Percentiles rank a stretch among this genome's conserved stretches.
Evolutionary conservation across 2,329 filamentous ascomycete species (phyloP).

Genomic region (Endoconidiophora laricicola): DNA sequence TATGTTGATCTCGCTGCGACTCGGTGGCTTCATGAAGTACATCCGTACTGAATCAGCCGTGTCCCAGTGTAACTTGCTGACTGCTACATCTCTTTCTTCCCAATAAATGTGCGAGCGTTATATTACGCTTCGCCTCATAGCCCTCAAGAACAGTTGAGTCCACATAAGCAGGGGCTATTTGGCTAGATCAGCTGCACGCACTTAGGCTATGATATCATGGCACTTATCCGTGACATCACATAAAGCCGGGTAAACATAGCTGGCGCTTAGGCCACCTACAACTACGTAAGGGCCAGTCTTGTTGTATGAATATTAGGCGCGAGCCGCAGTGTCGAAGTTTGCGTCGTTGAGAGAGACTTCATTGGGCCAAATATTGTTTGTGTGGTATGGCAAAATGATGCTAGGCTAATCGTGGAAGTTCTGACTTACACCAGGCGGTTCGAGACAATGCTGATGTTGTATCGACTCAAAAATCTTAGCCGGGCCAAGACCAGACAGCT

Average conservation of each 20-base stretch:
- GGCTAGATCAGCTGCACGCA: slow-evolving; percentile 20
- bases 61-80: slow-evolving; percentile 21
- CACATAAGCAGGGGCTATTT: slow-evolving; percentile 20
- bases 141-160: slow-evolving; percentile 23
- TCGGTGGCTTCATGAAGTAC: slow-evolving; percentile 24
- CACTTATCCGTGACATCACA: slow-evolving; percentile 20
- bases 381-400: slow-evolving; percentile 16
- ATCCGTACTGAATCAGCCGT: slow-evolving; percentile 18
- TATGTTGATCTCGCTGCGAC: slow-evolving; percentile 25
- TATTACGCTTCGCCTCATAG: slow-evolving; percentile 22
- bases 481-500: slow-evolving; percentile 33
- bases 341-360: slow-evolving; percentile 14
- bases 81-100: slow-evolving; percentile 17
- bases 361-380: slow-evolving; percentile 18
- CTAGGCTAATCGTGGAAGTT: slow-evolving; percentile 28
- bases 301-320: slow-evolving; percentile 18
- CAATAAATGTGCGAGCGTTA: slow-evolving; percentile 19
- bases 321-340: slow-evolving; percentile 20
- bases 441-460: slow-evolving; percentile 25
- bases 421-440: slow-evolving; percentile 32
- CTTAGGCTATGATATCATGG: slow-evolving; percentile 16
- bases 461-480: slow-evolving; percentile 20
- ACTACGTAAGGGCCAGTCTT: slow-evolving; percentile 20
- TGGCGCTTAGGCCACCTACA: slow-evolving; percentile 17
- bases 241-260: slow-evolving; percentile 21